Percentiles rank a stretch among this genome's conserved stretches.
phyloP scores from a whole-genome alignment of 352 stramenopile genomes.

The Globisporangium middletonii region DNA sequence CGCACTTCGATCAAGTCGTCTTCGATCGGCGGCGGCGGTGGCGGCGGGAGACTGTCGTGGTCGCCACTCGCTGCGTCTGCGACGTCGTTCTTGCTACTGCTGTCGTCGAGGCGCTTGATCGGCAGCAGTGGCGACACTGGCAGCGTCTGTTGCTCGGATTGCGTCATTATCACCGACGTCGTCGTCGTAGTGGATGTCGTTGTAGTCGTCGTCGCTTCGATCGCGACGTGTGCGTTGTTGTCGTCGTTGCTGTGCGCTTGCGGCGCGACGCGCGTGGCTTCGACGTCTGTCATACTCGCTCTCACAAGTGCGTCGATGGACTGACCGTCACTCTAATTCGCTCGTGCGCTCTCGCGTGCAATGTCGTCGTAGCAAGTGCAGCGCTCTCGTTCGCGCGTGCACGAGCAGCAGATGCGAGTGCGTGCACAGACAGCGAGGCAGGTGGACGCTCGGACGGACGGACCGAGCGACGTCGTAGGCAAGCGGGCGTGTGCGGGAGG shows the following conservation, averaged over 20 bases:
- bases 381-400: neutral
- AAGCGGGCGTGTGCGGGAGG: neutral
- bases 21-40: conserved; percentile 3
- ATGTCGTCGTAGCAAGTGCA: neutral
- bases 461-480: neutral
- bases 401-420: neutral
- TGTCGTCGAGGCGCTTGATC: conserved; percentile 6
- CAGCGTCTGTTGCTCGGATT: neutral
- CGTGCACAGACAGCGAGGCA: neutral
- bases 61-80: neutral
- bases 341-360: neutral
- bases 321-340: neutral
- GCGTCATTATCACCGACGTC: neutral
- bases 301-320: neutral
- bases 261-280: conserved; percentile 2
- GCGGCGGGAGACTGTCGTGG: neutral
- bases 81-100: neutral
- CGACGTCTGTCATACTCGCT: conserved; percentile 9
- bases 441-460: neutral
- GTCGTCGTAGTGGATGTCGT: neutral
- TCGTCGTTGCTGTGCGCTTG: neutral
- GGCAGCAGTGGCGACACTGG: conserved; percentile 8
- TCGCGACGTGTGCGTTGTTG: neutral
- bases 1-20: conserved; percentile 4
- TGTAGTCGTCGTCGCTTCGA: conserved; percentile 1